phyloP scores from a whole-genome alignment of 768 basidiomycete genomes.

The Coprinopsis sp. region DNA sequence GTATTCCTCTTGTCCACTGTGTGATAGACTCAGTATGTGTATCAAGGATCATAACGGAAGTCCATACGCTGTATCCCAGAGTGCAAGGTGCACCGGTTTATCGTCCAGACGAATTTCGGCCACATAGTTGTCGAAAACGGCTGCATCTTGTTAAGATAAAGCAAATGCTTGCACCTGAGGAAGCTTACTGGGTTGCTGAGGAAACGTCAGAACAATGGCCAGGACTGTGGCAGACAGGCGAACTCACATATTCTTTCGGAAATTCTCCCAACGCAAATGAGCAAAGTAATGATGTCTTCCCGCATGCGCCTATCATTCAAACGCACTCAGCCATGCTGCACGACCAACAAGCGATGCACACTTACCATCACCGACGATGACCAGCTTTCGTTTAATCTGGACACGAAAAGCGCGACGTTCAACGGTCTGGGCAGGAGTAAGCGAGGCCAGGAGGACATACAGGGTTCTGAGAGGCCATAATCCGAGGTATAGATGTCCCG shows the following conservation, averaged over 20 bases:
- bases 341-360: constrained; percentile 18
- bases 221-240: constrained; percentile 11
- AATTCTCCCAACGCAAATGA: constrained; percentile 94
- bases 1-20: constrained; percentile 99
- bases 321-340: constrained; percentile 18
- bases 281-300: constrained; percentile 89
- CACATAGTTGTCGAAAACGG: constrained; percentile 98
- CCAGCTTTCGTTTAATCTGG: constrained; percentile 90
- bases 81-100: constrained; percentile 92
- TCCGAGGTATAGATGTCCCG: constrained; percentile 3
- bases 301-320: constrained; percentile 71
- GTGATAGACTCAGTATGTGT: constrained; percentile 14
- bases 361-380: constrained; percentile 95
- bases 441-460: constrained; percentile 34
- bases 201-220: constrained; percentile 7
- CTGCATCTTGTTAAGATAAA: constrained; percentile 36
- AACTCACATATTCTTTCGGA: constrained; percentile 89
- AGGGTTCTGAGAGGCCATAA: constrained; percentile 52
- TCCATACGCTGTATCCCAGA: constrained; percentile 99
- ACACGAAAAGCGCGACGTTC: constrained; percentile 12
- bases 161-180: constrained; percentile 11
- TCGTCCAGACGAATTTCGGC: constrained; percentile 97
- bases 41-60: constrained; percentile 6
- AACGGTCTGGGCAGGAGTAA: constrained; percentile 1
- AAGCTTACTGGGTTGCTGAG: constrained; percentile 56